These are phyloP conservation scores for Phylloporus sp. DNA, from an alignment of 768 basidiomycete genomes.

Conservation along the genomic window DNA sequence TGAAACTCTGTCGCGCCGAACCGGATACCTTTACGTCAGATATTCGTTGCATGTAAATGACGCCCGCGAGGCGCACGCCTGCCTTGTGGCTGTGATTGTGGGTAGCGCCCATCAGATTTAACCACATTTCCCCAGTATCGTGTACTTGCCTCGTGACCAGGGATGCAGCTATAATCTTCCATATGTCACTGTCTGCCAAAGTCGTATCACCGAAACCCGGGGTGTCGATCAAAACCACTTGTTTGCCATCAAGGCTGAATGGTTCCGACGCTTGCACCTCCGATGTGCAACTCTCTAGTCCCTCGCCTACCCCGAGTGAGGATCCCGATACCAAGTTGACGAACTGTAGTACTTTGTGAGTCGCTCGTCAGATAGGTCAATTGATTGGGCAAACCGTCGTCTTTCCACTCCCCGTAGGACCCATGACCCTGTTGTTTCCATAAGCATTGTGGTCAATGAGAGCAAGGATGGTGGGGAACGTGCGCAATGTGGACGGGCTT, in stretches of 20 bases:
- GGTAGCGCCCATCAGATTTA: background rate
- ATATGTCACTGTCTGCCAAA: conserved; percentile 45
- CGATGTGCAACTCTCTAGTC: conserved; percentile 34
- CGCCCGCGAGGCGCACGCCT: conserved; percentile 37
- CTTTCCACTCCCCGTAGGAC: conserved; percentile 30
- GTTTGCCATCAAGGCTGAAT: conserved; percentile 27
- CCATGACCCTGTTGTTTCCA: conserved; percentile 22
- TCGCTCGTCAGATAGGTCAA: background rate
- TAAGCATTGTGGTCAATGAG: conserved; percentile 3
- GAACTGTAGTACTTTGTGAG: conserved; percentile 22
- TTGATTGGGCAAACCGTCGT: conserved; percentile 23
- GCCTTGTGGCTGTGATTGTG: conserved; percentile 17
- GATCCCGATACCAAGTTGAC: conserved; percentile 33
- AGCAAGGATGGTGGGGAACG: conserved; percentile 3
- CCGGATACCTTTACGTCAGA: conserved; percentile 46
- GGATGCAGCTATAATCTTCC: conserved; percentile 46
- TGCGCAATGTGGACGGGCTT: conserved; percentile 29
- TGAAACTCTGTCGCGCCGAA: conserved; percentile 43
- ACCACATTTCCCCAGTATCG: background rate
- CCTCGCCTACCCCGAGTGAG: conserved; percentile 26
- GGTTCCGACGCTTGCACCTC: conserved; percentile 28
- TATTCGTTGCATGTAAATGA: conserved; percentile 53
- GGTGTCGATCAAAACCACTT: conserved; percentile 53
- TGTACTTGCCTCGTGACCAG: conserved; percentile 24
- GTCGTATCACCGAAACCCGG: conserved; percentile 59